A percentile compares a stretch with the other conserved stretches of the same genome.
These are phyloP conservation scores for Dioscorea alata DNA, from an alignment of 106 monocot species.

Conservation along the genomic window DNA sequence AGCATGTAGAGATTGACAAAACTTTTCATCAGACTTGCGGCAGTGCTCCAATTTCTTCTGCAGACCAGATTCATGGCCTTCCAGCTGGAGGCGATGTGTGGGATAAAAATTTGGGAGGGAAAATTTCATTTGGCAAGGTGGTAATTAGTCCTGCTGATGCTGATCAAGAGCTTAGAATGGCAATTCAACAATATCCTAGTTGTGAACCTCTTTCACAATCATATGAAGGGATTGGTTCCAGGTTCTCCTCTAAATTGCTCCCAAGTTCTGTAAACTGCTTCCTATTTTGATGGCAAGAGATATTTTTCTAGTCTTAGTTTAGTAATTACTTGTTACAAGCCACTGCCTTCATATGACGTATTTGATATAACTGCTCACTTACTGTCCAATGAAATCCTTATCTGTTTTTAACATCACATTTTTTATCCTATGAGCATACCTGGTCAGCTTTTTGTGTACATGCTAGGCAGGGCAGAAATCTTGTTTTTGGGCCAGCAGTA, in stretches of 20 bases:
- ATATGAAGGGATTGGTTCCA: constrained; percentile 45
- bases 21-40: constrained; percentile 31
- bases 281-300: background rate
- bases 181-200: constrained; percentile 37
- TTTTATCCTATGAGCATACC: too few species aligned
- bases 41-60: constrained; percentile 24
- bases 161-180: constrained; percentile 59
- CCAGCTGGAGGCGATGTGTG: constrained; percentile 66
- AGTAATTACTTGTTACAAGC: background rate
- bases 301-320: background rate
- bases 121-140: constrained; percentile 60
- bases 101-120: constrained; percentile 78
- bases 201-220: constrained; percentile 43
- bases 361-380: too few species aligned
- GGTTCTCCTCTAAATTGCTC: constrained; percentile 17
- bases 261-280: too few species aligned
- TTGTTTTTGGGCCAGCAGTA: too few species aligned
- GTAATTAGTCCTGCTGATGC: constrained; percentile 46
- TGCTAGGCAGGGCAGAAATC: too few species aligned
- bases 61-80: constrained; percentile 57
- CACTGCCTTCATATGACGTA: too few species aligned
- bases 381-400: too few species aligned
- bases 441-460: too few species aligned
- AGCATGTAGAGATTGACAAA: constrained; percentile 60
- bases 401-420: too few species aligned